These are phyloP conservation scores for Cordyceps cicadae DNA, from an alignment of 2,329 filamentous ascomycete genomes.

Conservation along the genomic window DNA sequence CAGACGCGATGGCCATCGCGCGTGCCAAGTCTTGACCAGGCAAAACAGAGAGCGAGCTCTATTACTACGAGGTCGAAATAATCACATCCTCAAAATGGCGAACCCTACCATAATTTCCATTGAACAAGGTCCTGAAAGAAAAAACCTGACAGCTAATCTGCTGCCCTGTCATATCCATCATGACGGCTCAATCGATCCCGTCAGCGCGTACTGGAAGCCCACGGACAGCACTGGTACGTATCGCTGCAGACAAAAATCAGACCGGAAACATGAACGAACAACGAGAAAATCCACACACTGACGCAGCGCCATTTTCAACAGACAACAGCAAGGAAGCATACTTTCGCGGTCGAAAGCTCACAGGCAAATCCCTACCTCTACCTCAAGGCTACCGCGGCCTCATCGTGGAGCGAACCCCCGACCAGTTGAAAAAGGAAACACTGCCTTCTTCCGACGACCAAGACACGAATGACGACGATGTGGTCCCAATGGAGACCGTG, in stretches of 20 bases:
- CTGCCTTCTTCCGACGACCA: constrained; percentile 16
- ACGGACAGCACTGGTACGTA: constrained; percentile 35
- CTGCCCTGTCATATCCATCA: constrained; percentile 76
- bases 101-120: constrained; percentile 34
- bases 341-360: constrained; percentile 72
- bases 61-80: not conserved
- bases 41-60: not conserved
- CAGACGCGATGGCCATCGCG: too few relatives aligned
- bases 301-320: constrained; percentile 20
- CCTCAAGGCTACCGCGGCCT: constrained; percentile 65
- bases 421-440: constrained; percentile 28
- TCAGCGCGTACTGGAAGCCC: constrained; percentile 64
- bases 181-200: constrained; percentile 59
- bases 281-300: not conserved
- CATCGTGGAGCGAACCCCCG: constrained; percentile 40
- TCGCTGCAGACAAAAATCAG: not conserved
- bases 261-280: too few relatives aligned
- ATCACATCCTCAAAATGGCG: constrained; percentile 25
- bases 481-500: constrained; percentile 39
- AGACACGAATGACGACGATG: constrained; percentile 26
- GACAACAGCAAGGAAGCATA: constrained; percentile 51
- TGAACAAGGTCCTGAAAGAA: constrained; percentile 17
- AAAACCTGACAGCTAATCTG: constrained; percentile 55
- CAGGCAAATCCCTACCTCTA: constrained; percentile 56
- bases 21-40: too few relatives aligned